phyloP scores from a whole-genome alignment of 208 protist species.

The Trypanosoma avium region DNA sequence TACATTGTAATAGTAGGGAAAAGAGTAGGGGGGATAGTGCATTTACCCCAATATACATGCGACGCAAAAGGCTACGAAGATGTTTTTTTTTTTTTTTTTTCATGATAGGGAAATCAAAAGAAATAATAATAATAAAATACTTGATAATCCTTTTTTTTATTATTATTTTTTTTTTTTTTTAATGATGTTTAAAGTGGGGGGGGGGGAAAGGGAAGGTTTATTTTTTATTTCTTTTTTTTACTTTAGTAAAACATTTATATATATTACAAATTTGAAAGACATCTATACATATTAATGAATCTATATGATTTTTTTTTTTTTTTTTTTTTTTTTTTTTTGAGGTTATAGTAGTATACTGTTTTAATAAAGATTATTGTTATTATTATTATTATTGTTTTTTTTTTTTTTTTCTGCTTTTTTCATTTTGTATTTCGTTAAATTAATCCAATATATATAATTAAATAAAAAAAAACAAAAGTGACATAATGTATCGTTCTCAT shows the following conservation, averaged over 20 bases:
- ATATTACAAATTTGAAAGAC: too few relatives aligned
- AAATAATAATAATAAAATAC: not conserved
- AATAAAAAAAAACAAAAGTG: not conserved
- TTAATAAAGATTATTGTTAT: too few relatives aligned
- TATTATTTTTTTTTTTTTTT: not conserved
- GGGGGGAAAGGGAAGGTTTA: too few relatives aligned
- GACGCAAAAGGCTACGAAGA: not conserved
- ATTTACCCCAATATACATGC: not conserved
- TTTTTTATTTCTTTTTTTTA: too few relatives aligned
- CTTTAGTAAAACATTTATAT: too few relatives aligned
- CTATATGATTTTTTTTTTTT: too few relatives aligned
- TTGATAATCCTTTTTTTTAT: not conserved
- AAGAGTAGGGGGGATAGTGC: not conserved
- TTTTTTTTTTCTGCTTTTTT: not conserved
- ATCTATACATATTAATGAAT: too few relatives aligned
- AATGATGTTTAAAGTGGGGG: too few relatives aligned
- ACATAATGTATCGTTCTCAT: slow-evolving; percentile 51
- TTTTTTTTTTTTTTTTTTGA: too few relatives aligned
- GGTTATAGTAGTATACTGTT: too few relatives aligned
- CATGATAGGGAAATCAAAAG: not conserved
- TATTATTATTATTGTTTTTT: too few relatives aligned
- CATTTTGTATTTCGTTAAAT: not conserved
- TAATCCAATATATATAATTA: too few relatives aligned
- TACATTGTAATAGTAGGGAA: not conserved
- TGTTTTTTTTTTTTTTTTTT: not conserved